These are phyloP conservation scores for Aureobasidium sp. DNA, from an alignment of 2,329 filamentous ascomycete genomes.

Conservation along the genomic window DNA sequence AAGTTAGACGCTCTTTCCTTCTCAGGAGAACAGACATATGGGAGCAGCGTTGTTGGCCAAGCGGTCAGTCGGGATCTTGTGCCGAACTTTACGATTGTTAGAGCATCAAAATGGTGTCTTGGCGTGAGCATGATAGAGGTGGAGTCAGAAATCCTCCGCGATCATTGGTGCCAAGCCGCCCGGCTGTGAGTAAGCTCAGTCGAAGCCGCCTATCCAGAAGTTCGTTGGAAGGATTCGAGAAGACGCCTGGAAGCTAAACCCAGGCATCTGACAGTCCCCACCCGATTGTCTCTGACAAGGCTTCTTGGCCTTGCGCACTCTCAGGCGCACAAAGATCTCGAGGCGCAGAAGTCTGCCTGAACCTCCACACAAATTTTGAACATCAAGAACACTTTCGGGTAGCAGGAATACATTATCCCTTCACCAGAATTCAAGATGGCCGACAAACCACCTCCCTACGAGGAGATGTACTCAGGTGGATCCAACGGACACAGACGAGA, in stretches of 20 bases:
- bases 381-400: not conserved
- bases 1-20: not conserved
- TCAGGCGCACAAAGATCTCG: not conserved
- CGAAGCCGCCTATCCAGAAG: not conserved
- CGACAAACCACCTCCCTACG: slow-evolving; percentile 22
- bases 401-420: no score
- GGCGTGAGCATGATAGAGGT: slow-evolving; percentile 1
- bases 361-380: not conserved
- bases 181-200: slow-evolving; percentile 4
- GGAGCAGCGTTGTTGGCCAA: not conserved
- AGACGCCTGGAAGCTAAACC: not conserved
- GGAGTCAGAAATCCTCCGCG: not conserved
- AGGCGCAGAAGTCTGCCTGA: not conserved
- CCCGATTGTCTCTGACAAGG: not conserved
- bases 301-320: not conserved
- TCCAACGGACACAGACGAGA: not conserved
- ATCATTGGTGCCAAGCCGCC: slow-evolving; percentile 2
- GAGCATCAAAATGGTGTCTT: not conserved
- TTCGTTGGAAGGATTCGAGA: not conserved
- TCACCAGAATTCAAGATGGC: not conserved
- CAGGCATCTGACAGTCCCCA: not conserved
- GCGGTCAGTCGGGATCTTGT: not conserved
- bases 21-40: not conserved
- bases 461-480: slow-evolving; percentile 16
- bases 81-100: not conserved